Evolutionary conservation across 2,329 filamentous ascomycete genomes (phyloP).

Genomic region (Hypoxylon sp.): DNA sequence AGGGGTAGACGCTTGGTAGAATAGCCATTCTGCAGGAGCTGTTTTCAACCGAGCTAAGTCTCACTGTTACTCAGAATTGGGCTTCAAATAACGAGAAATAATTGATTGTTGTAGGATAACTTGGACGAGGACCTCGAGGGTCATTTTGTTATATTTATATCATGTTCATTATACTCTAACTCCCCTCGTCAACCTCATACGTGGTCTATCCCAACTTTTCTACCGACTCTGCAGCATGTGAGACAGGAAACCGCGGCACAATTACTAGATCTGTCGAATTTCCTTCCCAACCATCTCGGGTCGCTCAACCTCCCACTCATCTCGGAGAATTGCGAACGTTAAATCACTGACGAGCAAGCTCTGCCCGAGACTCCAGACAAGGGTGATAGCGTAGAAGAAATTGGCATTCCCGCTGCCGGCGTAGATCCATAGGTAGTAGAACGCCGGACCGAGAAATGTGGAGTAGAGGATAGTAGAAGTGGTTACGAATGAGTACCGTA

Average conservation of each 20-base stretch:
- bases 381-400: slow-evolving; percentile 98
- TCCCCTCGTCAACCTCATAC: not conserved
- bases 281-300: slow-evolving; percentile 93
- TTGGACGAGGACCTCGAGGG: not conserved
- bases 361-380: slow-evolving; percentile 96
- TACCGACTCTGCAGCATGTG: slow-evolving; percentile 1
- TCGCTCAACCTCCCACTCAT: slow-evolving; percentile 93
- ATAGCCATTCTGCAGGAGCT: not conserved
- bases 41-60: not conserved
- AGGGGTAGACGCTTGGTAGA: not conserved
- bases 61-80: not conserved
- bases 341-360: slow-evolving; percentile 90
- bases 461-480: slow-evolving; percentile 88
- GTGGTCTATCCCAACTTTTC: slow-evolving; percentile 14
- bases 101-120: not conserved
- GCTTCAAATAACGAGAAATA: not conserved
- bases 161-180: slow-evolving; percentile 20
- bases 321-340: slow-evolving; percentile 87
- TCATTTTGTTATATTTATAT: slow-evolving; percentile 30
- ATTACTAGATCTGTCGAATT: slow-evolving; percentile 80
- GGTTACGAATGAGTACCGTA: slow-evolving; percentile 93
- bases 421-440: slow-evolving; percentile 98
- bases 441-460: slow-evolving; percentile 89
- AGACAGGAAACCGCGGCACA: slow-evolving; percentile 10
- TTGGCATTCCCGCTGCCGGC: slow-evolving; percentile 98